Conservation (phyloP, 805 yeast genomes). For the Candida xyloterini region DNA sequence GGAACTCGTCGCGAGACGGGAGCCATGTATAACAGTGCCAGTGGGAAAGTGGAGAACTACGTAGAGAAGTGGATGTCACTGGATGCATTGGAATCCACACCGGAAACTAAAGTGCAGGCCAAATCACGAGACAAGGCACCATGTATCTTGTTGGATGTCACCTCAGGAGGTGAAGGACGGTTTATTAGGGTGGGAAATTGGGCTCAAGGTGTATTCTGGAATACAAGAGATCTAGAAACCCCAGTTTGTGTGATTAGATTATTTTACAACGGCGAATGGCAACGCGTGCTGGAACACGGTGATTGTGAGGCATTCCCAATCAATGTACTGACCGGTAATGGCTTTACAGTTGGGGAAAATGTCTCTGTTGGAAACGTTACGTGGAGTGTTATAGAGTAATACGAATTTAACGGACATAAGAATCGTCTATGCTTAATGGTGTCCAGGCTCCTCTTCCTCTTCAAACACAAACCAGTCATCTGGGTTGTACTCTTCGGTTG, state of each 20-base stretch:
- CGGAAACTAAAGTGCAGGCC: slow-evolving; percentile 22
- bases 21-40: slow-evolving; percentile 43
- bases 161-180: slow-evolving; percentile 37
- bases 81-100: slow-evolving; percentile 37
- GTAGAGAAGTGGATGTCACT: slow-evolving; percentile 55
- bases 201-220: slow-evolving; percentile 48
- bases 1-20: slow-evolving; percentile 51
- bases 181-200: slow-evolving; percentile 48
- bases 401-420: slow-evolving; percentile 1
- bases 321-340: background rate
- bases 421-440: slow-evolving; percentile 37
- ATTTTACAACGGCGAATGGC: slow-evolving; percentile 15
- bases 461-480: slow-evolving; percentile 83
- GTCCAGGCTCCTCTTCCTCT: slow-evolving; percentile 53
- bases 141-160: slow-evolving; percentile 24
- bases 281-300: slow-evolving; percentile 18
- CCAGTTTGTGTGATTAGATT: slow-evolving; percentile 25
- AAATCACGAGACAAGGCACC: slow-evolving; percentile 6
- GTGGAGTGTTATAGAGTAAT: slow-evolving; percentile 25
- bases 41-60: slow-evolving; percentile 42
- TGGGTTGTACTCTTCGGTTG: slow-evolving; percentile 41
- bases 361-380: slow-evolving; percentile 11
- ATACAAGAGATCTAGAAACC: slow-evolving; percentile 22
- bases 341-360: slow-evolving; percentile 11
- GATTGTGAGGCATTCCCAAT: slow-evolving; percentile 15